Conservation (phyloP, 176 grass and related monocot genomes). For the Saccharum officinarum region DNA sequence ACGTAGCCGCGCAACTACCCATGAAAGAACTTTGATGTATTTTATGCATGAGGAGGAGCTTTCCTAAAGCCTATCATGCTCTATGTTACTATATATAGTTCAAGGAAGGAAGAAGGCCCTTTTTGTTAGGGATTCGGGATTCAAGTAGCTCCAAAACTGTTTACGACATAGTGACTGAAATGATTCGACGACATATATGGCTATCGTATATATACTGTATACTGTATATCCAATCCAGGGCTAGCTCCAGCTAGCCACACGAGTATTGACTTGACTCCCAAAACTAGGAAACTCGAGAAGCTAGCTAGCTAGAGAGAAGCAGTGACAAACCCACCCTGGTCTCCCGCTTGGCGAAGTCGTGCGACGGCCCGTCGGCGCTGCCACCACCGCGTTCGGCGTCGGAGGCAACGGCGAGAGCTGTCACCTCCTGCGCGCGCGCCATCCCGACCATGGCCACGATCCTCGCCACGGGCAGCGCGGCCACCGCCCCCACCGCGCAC, state of each 20-base stretch:
- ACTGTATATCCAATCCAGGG: not conserved
- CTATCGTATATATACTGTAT: too few species aligned
- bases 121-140: not conserved
- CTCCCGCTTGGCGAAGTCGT: slow-evolving; percentile 46
- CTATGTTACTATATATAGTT: not conserved
- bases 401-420: slow-evolving; percentile 35
- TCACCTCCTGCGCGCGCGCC: slow-evolving; percentile 51
- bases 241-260: not conserved
- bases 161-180: not conserved
- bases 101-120: too few species aligned
- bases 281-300: not conserved
- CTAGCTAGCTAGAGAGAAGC: not conserved
- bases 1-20: not conserved
- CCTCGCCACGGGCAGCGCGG: slow-evolving; percentile 28
- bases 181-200: too few species aligned
- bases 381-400: slow-evolving; percentile 5
- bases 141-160: not conserved
- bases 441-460: slow-evolving; percentile 51
- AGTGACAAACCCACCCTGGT: slow-evolving; percentile 31
- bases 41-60: not conserved
- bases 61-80: not conserved
- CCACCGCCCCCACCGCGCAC: slow-evolving; percentile 12
- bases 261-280: not conserved
- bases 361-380: slow-evolving; percentile 2
- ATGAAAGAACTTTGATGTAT: not conserved